Percentiles rank a stretch among this genome's conserved stretches.
These are phyloP conservation scores for Silene conica DNA, from an alignment of 148 eudicot genomes.

Conservation along the genomic window DNA sequence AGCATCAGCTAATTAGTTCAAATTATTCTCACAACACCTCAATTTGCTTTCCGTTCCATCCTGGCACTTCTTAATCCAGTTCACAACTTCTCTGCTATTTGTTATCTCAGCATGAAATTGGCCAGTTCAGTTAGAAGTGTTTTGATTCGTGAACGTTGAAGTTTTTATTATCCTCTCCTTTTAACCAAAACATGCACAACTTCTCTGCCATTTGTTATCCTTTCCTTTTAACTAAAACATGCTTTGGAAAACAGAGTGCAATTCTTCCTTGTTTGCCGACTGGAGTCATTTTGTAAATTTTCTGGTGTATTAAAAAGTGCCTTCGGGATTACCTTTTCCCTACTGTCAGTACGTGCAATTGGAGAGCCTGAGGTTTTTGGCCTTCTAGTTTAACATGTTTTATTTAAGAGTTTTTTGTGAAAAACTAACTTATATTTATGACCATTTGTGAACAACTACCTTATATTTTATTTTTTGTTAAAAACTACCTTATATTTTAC, in stretches of 20 bases:
- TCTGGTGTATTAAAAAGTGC: not conserved
- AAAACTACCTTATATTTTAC: too few relatives aligned
- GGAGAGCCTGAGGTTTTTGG: too few relatives aligned
- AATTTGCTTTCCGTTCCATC: not conserved
- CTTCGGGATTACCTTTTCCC: too few relatives aligned
- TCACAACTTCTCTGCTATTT: not conserved
- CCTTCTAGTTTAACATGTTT: too few relatives aligned
- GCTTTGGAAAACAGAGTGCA: not conserved
- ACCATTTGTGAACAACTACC: too few relatives aligned
- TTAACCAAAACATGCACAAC: not conserved
- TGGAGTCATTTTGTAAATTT: not conserved
- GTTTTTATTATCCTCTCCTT: not conserved
- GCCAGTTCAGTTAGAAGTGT: not conserved
- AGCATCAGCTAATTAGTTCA: not conserved
- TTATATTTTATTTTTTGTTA: too few relatives aligned
- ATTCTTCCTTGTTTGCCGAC: not conserved
- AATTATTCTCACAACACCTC: not conserved
- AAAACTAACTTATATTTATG: too few relatives aligned
- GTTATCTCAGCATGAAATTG: not conserved
- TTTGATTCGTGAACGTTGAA: not conserved
- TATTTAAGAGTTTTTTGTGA: too few relatives aligned
- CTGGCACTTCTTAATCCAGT: not conserved
- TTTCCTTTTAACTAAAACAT: not conserved
- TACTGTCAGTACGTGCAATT: too few relatives aligned
- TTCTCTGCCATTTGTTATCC: too few relatives aligned